Base-by-base conservation (phyloP, 441 rosid genomes). In the Pelargonium australe region DNA sequence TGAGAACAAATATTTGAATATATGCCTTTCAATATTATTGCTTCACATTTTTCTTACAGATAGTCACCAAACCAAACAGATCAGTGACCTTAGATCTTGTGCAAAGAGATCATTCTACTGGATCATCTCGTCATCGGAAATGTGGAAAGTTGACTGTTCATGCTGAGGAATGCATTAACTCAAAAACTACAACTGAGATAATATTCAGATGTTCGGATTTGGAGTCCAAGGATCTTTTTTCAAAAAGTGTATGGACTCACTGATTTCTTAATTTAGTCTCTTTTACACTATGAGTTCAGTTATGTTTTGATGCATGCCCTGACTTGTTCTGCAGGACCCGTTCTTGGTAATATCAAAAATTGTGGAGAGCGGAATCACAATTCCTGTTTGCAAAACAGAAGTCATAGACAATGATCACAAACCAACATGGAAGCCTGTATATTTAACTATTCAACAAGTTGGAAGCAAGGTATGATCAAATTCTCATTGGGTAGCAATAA, bases 311-410 rank as follows among this genome's bases (percentile, higher is more conserved):
- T 79, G 47, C 37, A 49, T 73, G 20, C 68, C 69, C 70, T 72
- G 68, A 61, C 68, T 69, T 72, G 25, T 70, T 68, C 57, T 72
- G 78, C 80, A 94, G 98, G 97, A 94, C 37, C 89, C 98, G 1
- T 91, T 94, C 78, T 78, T 91, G 82, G 82, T 88, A 14, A 85
- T 94, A 77, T 94, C 97, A 53, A 94, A 87, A 86, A 74, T 80
- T 25, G 87, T 80, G 44, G 95, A 91, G 84, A 79, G 70, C 44
- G 93, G 90, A 66, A 45, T n/a, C 47, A 77, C 86, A 13, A 85
- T 94, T 75, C 89, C 96, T 19, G 87, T 91, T 20, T 89, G 92
- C 67, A 94, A 89, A 81, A 89, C 98, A 34, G 95, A 94, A 81
- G 96, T 91, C 68, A 65, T 89, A 62, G 87, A 86, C 86, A 94